Base-by-base conservation (phyloP, 1,284 basidiomycete genomes). In the Boletus semigastroideus region DNA sequence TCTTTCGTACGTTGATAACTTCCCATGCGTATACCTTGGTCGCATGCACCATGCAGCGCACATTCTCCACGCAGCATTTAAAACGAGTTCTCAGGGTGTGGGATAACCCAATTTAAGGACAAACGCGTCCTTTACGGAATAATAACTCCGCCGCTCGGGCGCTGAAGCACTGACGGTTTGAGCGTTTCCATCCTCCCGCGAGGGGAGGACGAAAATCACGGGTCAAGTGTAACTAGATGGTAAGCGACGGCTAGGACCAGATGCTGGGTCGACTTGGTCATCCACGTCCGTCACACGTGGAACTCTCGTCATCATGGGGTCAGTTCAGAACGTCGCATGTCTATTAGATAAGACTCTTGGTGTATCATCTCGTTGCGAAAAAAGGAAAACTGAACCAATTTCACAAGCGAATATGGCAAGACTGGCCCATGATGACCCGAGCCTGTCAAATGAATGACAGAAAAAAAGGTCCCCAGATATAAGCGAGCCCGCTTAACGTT, bases 291-390 rank as follows among this genome's bases (percentile, higher is more conserved):
- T 46, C 46, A 37, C 43, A 52, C 36, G 45, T 42, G 42, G 28
- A 28, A 13, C 13, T 47, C 36, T 40, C 43, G 34, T 49, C 41
- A 37, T 30, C 27, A 36, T 48, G 45, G 33, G 17, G 45, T 5
- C 30, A 20, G 13, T 22, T 13, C 19, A 31, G 28, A 36, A 19
- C 20, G 19, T 41, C 36, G 42, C 16, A 9, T n/a, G n/a, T n/a
- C 22, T 51, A 44, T 45, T 38, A 52, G 57, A 46, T 37, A 45
- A 37, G 34, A 4, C 19, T 9, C 27, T 46, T 25, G 33, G 40
- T 41, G 7, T 28, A 19, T 33, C 47, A 19, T 17, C 16, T 42
- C 54, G 22, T 19, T 52, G 30, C 28, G 34, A 44, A 38, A 43
- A 27, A 27, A 14, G 27, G 45, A 39, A 33, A 16, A 33, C 9